phyloP scores from a whole-genome alignment of 768 basidiomycete genomes.

The Trametes coccinea region DNA sequence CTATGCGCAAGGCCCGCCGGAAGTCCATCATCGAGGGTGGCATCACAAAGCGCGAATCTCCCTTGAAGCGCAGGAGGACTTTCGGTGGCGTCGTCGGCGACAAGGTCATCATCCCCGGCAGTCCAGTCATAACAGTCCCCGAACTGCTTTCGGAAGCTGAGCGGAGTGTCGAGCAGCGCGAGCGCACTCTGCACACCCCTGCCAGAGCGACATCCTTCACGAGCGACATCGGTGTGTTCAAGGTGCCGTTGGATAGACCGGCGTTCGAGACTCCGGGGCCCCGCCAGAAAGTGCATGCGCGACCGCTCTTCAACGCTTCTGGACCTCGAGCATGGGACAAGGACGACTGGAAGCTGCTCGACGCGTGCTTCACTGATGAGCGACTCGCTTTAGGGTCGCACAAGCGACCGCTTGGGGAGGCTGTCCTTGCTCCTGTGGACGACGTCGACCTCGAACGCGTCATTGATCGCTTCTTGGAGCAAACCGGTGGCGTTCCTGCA shows the following conservation, averaged over 20 bases:
- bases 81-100: conserved; percentile 48
- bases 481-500: conserved; percentile 44
- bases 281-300: background rate
- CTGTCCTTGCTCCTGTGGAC: conserved; percentile 50
- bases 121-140: conserved; percentile 52
- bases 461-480: conserved; percentile 54
- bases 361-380: conserved; percentile 77
- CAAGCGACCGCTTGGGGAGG: conserved; percentile 32
- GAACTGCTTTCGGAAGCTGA: conserved; percentile 63
- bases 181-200: conserved; percentile 16
- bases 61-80: conserved; percentile 29
- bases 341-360: conserved; percentile 78
- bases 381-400: conserved; percentile 49
- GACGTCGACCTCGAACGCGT: conserved; percentile 57
- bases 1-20: conserved; percentile 33
- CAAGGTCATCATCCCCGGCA: conserved; percentile 54
- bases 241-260: conserved; percentile 5
- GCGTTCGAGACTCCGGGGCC: conserved; percentile 18
- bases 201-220: conserved; percentile 12
- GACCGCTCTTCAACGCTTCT: conserved; percentile 9
- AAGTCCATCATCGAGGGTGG: conserved; percentile 37
- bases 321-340: conserved; percentile 57
- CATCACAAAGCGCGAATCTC: conserved; percentile 28
- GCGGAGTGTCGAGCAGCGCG: conserved; percentile 34
- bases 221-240: background rate